phyloP scores from a whole-genome alignment of 1,284 basidiomycete genomes.

The Trametes polyzona region DNA sequence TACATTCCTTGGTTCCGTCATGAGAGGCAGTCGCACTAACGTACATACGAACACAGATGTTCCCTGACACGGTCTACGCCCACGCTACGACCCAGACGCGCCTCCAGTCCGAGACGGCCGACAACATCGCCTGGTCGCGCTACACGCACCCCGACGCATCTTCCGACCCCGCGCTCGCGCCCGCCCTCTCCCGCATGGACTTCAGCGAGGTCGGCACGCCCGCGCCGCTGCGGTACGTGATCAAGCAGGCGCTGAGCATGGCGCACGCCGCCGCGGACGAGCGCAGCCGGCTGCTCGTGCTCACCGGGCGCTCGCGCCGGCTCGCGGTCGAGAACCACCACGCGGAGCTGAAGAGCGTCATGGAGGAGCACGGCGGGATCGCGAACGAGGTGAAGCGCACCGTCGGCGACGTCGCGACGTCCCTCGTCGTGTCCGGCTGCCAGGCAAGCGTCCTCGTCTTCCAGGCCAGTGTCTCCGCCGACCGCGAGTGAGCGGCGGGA shows the following conservation, averaged over 20 bases:
- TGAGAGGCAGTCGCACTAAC: not conserved
- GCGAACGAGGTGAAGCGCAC: constrained; percentile 73
- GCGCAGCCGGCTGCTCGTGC: constrained; percentile 54
- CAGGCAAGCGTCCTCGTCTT: constrained; percentile 71
- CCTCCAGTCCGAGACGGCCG: constrained; percentile 50
- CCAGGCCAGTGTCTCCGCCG: constrained; percentile 52
- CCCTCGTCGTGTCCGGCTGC: constrained; percentile 65
- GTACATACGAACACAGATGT: constrained; percentile 26
- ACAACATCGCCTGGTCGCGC: constrained; percentile 43
- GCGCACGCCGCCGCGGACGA: constrained; percentile 28
- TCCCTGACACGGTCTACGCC: constrained; percentile 52
- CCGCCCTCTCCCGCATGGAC: constrained; percentile 53
- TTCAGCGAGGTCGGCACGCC: constrained; percentile 59
- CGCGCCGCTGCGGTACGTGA: constrained; percentile 55
- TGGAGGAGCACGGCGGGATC: constrained; percentile 57
- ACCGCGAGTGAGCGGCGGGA: constrained; percentile 6
- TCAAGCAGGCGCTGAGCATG: constrained; percentile 38
- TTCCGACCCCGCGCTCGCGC: constrained; percentile 34
- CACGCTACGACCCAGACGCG: constrained; percentile 44
- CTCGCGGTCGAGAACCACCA: constrained; percentile 67
- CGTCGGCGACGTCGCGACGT: constrained; percentile 80
- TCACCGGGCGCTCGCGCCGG: constrained; percentile 73
- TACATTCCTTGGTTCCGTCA: constrained; percentile 41
- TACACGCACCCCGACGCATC: constrained; percentile 38
- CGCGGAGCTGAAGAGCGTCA: constrained; percentile 64